phyloP scores from a whole-genome alignment of 352 stramenopile genomes.

The Pythium myriotylum region DNA sequence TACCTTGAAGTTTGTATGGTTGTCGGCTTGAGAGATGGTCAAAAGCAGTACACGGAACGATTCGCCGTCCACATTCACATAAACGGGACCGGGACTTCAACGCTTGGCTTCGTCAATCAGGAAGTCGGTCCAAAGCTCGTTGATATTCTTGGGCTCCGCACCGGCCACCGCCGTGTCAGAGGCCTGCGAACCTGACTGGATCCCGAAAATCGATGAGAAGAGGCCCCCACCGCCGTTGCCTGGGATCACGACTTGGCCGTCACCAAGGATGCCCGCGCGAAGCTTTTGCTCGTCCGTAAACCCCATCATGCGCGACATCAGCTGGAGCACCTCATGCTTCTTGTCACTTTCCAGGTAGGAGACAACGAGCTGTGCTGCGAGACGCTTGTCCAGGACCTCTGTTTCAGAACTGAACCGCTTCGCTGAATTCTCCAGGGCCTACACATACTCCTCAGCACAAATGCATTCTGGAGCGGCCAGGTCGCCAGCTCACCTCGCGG shows the following conservation, averaged over 20 bases:
- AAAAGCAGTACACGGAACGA: neutral
- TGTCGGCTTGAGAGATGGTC: conserved; percentile 1
- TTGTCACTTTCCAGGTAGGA: conserved; percentile 74
- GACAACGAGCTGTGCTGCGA: conserved; percentile 75
- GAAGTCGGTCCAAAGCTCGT: conserved; percentile 75
- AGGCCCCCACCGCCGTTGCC: conserved; percentile 66
- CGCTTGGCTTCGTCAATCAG: conserved; percentile 56
- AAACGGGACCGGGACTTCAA: conserved; percentile 5
- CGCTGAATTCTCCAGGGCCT: conserved; percentile 64
- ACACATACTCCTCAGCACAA: neutral
- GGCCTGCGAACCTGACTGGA: conserved; percentile 15
- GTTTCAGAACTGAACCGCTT: conserved; percentile 57
- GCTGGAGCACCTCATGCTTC: conserved; percentile 67
- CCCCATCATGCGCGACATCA: conserved; percentile 78
- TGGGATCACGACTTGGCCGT: conserved; percentile 41
- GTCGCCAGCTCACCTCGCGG: conserved; percentile 42
- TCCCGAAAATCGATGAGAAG: conserved; percentile 66
- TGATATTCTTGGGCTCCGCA: conserved; percentile 63
- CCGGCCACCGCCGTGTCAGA: conserved; percentile 7
- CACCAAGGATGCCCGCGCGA: conserved; percentile 45
- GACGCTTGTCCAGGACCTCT: conserved; percentile 68
- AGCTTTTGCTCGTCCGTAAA: conserved; percentile 75
- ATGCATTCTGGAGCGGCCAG: neutral
- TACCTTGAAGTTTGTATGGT: conserved; percentile 16
- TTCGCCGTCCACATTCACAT: neutral